Evolutionary conservation across 2,329 filamentous ascomycete species (phyloP).

Genomic region (Botrytis cinerea): DNA sequence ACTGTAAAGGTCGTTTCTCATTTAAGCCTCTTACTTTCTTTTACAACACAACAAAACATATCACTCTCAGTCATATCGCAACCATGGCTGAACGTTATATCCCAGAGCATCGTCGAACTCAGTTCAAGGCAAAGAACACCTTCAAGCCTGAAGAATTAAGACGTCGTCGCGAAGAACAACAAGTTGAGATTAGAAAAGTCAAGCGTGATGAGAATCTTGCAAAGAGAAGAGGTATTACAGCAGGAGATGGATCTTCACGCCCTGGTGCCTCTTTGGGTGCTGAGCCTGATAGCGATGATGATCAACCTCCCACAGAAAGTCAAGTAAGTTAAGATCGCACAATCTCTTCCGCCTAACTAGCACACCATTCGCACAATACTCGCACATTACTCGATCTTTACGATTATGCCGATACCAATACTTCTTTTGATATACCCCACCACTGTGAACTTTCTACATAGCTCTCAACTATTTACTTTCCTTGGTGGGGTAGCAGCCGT

Average conservation of each 20-base stretch:
- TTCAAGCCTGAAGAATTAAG: conserved; percentile 99
- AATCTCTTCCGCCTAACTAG: conserved; percentile 1
- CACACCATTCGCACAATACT: conserved; percentile 1
- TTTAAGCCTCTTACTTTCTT: conserved; percentile 5
- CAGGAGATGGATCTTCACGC: conserved; percentile 67
- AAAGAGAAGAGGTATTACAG: conserved; percentile 92
- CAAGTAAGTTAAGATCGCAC: conserved; percentile 68
- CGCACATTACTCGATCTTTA: not conserved
- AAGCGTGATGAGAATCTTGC: conserved; percentile 99
- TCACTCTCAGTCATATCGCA: conserved; percentile 31
- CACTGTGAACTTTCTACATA: conserved; percentile 1
- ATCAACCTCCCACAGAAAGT: conserved; percentile 88
- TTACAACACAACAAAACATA: conserved; percentile 23
- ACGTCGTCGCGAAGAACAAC: conserved; percentile 96
- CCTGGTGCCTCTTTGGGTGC: conserved; percentile 82
- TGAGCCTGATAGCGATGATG: conserved; percentile 95
- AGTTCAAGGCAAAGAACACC: conserved; percentile 99
- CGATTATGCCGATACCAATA: not conserved
- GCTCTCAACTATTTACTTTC: conserved; percentile 35
- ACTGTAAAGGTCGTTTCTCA: conserved; percentile 18
- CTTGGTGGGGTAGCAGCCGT: conserved; percentile 37
- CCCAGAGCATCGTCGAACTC: conserved; percentile 96
- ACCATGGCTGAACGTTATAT: conserved; percentile 98
- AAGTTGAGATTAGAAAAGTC: conserved; percentile 97
- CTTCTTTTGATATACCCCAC: conserved; percentile 12